Evolutionary conservation across 768 basidiomycete species (phyloP).

Genomic region (Hortiboletus flavorubellus): DNA sequence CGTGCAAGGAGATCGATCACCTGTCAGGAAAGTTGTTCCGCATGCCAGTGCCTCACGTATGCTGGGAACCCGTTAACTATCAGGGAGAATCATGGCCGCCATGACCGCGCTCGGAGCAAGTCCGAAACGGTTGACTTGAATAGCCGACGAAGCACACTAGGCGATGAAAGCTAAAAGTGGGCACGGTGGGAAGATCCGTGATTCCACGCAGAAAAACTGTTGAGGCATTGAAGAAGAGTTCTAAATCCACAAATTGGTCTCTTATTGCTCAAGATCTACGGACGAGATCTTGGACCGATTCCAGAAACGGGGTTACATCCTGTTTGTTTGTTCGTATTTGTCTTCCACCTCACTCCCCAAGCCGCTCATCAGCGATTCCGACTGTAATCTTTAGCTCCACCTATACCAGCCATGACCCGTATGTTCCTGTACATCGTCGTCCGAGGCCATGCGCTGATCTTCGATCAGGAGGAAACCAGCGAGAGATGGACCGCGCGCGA

Average conservation of each 20-base stretch:
- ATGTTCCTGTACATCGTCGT: conserved; percentile 27
- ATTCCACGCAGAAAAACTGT: neutral
- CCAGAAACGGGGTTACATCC: neutral
- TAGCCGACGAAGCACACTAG: conserved; percentile 4
- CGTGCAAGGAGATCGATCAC: conserved; percentile 9
- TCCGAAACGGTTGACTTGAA: conserved; percentile 8
- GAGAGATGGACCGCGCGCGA: conserved; percentile 69
- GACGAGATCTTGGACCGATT: conserved; percentile 1
- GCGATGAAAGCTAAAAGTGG: conserved; percentile 2
- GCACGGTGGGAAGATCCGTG: conserved; percentile 11
- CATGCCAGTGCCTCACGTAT: neutral
- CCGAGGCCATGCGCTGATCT: conserved; percentile 9
- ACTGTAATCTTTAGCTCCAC: conserved; percentile 1
- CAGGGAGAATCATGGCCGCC: conserved; percentile 4
- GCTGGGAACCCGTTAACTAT: conserved; percentile 8
- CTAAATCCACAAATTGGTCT: conserved; percentile 2
- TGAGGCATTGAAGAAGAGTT: neutral
- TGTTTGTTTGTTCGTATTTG: conserved; percentile 29
- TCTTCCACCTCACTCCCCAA: neutral
- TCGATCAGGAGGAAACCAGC: conserved; percentile 72
- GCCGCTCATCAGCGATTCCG: conserved; percentile 4
- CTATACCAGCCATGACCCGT: conserved; percentile 48
- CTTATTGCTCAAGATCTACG: conserved; percentile 16
- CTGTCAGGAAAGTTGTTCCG: conserved; percentile 12
- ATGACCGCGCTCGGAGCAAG: conserved; percentile 6